Conservation (phyloP, 257 asterid genomes). For the Solanum pimpinellifolium region DNA sequence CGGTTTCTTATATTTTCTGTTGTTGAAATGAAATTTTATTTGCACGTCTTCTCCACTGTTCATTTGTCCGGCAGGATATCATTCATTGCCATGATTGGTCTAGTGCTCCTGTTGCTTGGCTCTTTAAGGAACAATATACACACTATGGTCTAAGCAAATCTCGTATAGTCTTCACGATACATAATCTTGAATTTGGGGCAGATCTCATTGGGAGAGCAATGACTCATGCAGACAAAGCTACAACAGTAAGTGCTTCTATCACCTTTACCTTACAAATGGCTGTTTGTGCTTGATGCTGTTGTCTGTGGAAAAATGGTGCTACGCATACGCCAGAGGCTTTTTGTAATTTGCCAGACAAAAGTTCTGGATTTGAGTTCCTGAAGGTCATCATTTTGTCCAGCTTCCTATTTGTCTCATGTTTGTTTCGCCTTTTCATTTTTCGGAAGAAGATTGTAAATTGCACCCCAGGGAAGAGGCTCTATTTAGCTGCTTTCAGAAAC, state of each 20-base stretch:
- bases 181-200: conserved; percentile 95
- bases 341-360: neutral
- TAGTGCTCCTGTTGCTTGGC: conserved; percentile 98
- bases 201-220: conserved; percentile 73
- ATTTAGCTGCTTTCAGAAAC: neutral
- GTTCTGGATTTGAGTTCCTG: neutral
- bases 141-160: conserved; percentile 85
- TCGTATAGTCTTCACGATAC: conserved; percentile 88
- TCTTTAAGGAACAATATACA: conserved; percentile 77
- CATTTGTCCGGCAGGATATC: conserved; percentile 51
- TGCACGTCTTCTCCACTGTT: neutral
- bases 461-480: neutral
- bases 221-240: conserved; percentile 67
- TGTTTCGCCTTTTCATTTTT: neutral
- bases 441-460: neutral
- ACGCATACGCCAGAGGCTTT: neutral
- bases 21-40: neutral
- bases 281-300: neutral
- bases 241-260: conserved; percentile 56
- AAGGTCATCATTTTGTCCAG: neutral
- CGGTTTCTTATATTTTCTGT: neutral
- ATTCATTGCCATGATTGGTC: conserved; percentile 99
- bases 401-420: neutral
- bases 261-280: neutral
- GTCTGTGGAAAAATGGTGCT: neutral